Conservation (phyloP, 1,284 basidiomycete species). For the Leccinum holopus region DNA sequence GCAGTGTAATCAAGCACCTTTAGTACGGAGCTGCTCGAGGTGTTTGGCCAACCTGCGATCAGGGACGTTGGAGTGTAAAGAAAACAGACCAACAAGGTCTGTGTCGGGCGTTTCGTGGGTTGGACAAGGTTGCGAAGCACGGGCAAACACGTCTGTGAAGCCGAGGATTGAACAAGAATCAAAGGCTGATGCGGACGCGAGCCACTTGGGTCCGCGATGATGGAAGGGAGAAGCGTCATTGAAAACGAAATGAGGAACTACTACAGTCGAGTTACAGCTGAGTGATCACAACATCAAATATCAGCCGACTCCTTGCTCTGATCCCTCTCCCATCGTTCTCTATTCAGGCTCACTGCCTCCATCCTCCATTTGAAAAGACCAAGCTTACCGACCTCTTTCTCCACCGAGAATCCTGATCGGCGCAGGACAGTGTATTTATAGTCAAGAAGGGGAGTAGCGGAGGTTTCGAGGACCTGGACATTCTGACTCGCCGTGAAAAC, state of each 20-base stretch:
- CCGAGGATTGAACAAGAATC: conserved; percentile 63
- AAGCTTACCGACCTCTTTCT: conserved; percentile 41
- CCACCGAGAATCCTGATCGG: conserved; percentile 52
- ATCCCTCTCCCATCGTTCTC: conserved; percentile 24
- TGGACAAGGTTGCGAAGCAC: conserved; percentile 48
- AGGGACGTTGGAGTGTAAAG: conserved; percentile 55
- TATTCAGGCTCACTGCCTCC: conserved; percentile 27
- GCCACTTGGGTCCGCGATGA: conserved; percentile 29
- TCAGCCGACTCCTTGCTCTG: conserved; percentile 8
- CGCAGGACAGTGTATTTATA: conserved; percentile 51
- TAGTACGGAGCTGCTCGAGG: conserved; percentile 36
- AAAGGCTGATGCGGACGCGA: conserved; percentile 45
- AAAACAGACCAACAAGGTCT: conserved; percentile 56
- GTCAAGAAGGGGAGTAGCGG: conserved; percentile 49
- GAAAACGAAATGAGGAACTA: not conserved
- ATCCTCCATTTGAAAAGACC: conserved; percentile 59
- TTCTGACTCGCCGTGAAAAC: conserved; percentile 49
- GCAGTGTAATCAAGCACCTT: conserved; percentile 53
- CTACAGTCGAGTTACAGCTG: not conserved
- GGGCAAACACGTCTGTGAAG: conserved; percentile 60
- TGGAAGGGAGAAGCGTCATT: conserved; percentile 41
- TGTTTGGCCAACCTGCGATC: conserved; percentile 22
- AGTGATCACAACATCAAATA: conserved; percentile 8
- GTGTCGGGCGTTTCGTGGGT: conserved; percentile 27
- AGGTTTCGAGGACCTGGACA: conserved; percentile 46